Evolutionary conservation across 2,329 filamentous ascomycete species (phyloP).

Genomic region (Fusarium pseudoanthophilum): DNA sequence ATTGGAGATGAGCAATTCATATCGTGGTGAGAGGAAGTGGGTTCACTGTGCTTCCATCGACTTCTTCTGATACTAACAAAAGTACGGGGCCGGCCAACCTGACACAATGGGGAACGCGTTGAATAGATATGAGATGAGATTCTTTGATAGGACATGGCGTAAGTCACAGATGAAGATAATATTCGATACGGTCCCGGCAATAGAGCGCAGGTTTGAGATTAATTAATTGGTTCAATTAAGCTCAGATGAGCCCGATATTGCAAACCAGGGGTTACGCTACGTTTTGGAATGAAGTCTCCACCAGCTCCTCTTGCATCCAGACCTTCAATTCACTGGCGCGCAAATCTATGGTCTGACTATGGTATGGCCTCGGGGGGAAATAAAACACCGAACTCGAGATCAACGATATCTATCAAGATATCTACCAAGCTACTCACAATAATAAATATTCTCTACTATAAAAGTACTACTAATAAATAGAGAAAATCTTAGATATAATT

Average conservation of each 20-base stretch:
- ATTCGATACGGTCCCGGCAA: conserved; percentile 7
- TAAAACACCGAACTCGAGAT: too few relatives aligned
- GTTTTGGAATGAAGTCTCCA: conserved; percentile 30
- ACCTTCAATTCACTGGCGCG: neutral
- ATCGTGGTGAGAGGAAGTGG: neutral
- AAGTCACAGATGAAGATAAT: neutral
- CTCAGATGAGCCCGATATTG: conserved; percentile 30
- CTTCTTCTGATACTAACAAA: conserved; percentile 12
- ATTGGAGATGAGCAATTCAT: conserved; percentile 4
- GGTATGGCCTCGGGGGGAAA: too few relatives aligned
- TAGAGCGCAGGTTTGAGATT: conserved; percentile 16
- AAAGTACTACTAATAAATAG: too few relatives aligned
- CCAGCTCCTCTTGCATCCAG: neutral
- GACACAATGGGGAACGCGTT: conserved; percentile 8
- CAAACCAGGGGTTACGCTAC: conserved; percentile 7
- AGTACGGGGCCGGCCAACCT: conserved; percentile 1
- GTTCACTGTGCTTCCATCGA: conserved; percentile 12
- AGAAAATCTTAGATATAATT: too few relatives aligned
- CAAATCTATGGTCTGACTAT: conserved; percentile 22
- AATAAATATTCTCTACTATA: too few relatives aligned
- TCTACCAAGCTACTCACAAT: too few relatives aligned
- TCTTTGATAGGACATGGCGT: neutral
- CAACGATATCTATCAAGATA: too few relatives aligned
- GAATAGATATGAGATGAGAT: conserved; percentile 23
- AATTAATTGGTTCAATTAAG: conserved; percentile 37